Conservation (phyloP, 129 eudicot species). For the Rutidosis leptorrhynchoides region DNA sequence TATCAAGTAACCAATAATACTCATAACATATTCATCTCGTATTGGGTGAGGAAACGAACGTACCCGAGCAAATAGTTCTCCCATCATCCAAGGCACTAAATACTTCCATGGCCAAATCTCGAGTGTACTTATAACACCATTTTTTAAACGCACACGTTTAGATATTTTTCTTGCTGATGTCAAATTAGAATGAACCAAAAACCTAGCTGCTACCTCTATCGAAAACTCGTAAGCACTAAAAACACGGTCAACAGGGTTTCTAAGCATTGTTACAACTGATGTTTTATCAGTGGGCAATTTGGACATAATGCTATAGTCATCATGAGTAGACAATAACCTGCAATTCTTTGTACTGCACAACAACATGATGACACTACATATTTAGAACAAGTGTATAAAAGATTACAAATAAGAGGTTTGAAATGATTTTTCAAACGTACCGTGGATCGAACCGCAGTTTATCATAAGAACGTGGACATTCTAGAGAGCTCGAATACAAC, state of each 20-base stretch:
- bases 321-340: slow-evolving; percentile 78
- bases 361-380: not conserved
- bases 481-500: slow-evolving; percentile 58
- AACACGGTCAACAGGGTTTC: slow-evolving; percentile 90
- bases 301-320: slow-evolving; percentile 89
- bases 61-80: slow-evolving; percentile 90
- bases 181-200: slow-evolving; percentile 78
- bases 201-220: slow-evolving; percentile 92
- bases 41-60: slow-evolving; percentile 26
- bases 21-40: not conserved
- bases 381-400: not conserved
- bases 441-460: slow-evolving; percentile 78
- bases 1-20: slow-evolving; percentile 5
- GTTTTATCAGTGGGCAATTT: slow-evolving; percentile 74
- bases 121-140: slow-evolving; percentile 60
- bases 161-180: slow-evolving; percentile 62
- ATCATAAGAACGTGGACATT: slow-evolving; percentile 97
- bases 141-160: slow-evolving; percentile 48
- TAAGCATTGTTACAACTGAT: slow-evolving; percentile 81
- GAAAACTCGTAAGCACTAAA: slow-evolving; percentile 95
- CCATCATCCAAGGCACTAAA: slow-evolving; percentile 98
- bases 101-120: slow-evolving; percentile 99
- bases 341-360: slow-evolving; percentile 75
- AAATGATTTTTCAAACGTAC: slow-evolving; percentile 31
- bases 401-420: not conserved